Evolutionary conservation across 805 yeast species (phyloP), one percentile per base, ranked within the genome.

Genomic region (Debaryomyces prosopidis): DNA sequence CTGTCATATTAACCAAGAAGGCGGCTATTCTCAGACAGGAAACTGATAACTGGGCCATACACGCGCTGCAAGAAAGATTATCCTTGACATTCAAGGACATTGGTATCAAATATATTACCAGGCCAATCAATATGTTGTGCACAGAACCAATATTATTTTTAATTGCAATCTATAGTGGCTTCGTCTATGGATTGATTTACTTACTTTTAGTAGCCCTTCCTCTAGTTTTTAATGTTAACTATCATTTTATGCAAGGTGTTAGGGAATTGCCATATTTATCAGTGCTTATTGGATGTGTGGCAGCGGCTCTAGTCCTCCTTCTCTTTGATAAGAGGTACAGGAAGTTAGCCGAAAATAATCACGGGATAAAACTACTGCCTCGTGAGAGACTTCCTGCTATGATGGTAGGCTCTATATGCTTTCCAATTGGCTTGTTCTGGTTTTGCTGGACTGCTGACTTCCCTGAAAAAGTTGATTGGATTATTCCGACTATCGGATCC

Each of bases 381-480:
- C 12, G 12, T 8, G 83, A 81, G n/a, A 79, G 96, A 62, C 68
- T 88, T 40, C 79, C 81, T 15, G 81, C 88, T 26, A 78, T 87
- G 83, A 75, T 87, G 60, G 63, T 73, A 30, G 88, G 91, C 32
- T 81, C 82, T 19, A 48, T 85, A 41, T 57, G 74, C 4, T 85
- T 88, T 70, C 85, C 94, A 27, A 67, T 80, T 40, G 95, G 95
- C 39, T 66, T 88, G 49, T 71, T 88, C 53, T 85, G 94, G 92
- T 73, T 88, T 61, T 76, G 84, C 44, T 88, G 96, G 95, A 70
- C 89, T 4, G 95, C 94, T 58, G 76, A 81, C 49, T 87, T 83
- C 63, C 83, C 77, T 37, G 60, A 81, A 20, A 62, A 63, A 10
- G 78, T 85, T 23, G 94, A 83, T 58, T 88, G 89, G 89, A 81